Conservation (phyloP, 176 grass and related monocot genomes). For the Elaeis guineensis region DNA sequence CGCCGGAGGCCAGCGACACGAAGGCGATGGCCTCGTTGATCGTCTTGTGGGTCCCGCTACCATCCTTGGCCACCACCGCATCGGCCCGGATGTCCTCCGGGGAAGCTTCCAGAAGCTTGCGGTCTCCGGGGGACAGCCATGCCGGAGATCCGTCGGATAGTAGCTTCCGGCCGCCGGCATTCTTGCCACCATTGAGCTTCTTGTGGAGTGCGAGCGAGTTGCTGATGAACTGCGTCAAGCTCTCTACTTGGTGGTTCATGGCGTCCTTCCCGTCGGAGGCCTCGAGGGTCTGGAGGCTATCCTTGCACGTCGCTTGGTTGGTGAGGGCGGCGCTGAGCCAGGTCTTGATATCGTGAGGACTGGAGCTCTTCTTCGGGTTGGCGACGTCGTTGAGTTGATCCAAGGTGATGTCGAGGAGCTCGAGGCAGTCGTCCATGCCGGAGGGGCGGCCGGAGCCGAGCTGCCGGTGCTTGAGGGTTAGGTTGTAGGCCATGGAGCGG, state of each 20-base stretch:
- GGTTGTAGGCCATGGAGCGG: slow-evolving; percentile 44
- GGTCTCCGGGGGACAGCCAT: slow-evolving; percentile 42
- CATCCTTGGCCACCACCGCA: slow-evolving; percentile 70
- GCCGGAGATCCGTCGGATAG: slow-evolving; percentile 22
- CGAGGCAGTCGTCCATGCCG: slow-evolving; percentile 60
- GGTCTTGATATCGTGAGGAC: slow-evolving; percentile 37
- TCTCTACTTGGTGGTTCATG: slow-evolving; percentile 26
- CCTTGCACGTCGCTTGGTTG: slow-evolving; percentile 71
- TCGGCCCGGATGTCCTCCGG: slow-evolving; percentile 26
- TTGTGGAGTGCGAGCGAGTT: slow-evolving; percentile 61
- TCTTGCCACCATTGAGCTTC: slow-evolving; percentile 3
- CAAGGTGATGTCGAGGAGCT: slow-evolving; percentile 63
- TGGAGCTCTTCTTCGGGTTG: not conserved
- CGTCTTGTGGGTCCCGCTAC: slow-evolving; percentile 60
- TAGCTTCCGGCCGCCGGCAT: not conserved
- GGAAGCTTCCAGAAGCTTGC: slow-evolving; percentile 41
- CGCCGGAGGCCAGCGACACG: slow-evolving; percentile 14
- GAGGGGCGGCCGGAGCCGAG: not conserved
- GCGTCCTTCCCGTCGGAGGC: slow-evolving; percentile 17
- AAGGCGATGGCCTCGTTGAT: slow-evolving; percentile 65
- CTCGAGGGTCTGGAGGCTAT: slow-evolving; percentile 39
- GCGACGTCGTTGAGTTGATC: slow-evolving; percentile 49
- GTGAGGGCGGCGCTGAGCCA: slow-evolving; percentile 93
- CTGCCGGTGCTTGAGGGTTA: slow-evolving; percentile 18
- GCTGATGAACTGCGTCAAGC: slow-evolving; percentile 51